Conservation (phyloP, 2,329 filamentous ascomycete genomes). For the Mycosphaerella arachidis region DNA sequence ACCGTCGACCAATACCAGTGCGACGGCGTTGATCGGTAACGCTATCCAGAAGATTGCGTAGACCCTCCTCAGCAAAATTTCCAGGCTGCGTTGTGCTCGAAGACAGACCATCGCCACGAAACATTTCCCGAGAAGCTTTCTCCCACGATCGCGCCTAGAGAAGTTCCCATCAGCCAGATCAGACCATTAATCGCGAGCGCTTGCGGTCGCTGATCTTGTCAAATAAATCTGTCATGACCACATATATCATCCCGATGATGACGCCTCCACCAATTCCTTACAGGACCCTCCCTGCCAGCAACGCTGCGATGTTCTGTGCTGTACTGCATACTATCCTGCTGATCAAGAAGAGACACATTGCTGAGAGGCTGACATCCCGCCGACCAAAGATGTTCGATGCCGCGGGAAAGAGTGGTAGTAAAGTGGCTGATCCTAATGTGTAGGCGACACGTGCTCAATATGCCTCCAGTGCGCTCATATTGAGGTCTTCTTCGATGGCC, state of each 20-base stretch:
- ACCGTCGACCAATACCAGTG: background rate
- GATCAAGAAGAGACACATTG: constrained; percentile 34
- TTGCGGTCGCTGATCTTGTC: constrained; percentile 41
- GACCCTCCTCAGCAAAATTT: background rate
- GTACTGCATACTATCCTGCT: constrained; percentile 36
- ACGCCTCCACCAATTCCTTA: constrained; percentile 42
- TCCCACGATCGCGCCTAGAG: constrained; percentile 47
- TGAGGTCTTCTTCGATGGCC: constrained; percentile 8
- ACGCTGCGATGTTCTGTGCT: constrained; percentile 35
- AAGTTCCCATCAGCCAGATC: constrained; percentile 55
- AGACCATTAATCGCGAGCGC: constrained; percentile 40
- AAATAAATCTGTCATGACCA: constrained; percentile 44
- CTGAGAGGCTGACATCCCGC: constrained; percentile 34
- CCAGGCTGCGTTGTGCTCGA: background rate
- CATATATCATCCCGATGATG: constrained; percentile 39
- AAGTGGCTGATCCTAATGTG: constrained; percentile 38
- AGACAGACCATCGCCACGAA: constrained; percentile 56
- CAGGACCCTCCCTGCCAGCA: constrained; percentile 37
- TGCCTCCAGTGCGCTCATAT: constrained; percentile 29
- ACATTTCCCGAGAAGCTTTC: constrained; percentile 51
- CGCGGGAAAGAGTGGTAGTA: constrained; percentile 38
- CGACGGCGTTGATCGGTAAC: constrained; percentile 5
- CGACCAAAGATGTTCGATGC: constrained; percentile 41
- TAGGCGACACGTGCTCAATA: constrained; percentile 42
- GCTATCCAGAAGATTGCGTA: constrained; percentile 6